A percentile compares a stretch with the other conserved stretches of the same genome.
These are phyloP conservation scores for Naganishia sp. DNA, from an alignment of 1,284 basidiomycete species.

Conservation along the genomic window DNA sequence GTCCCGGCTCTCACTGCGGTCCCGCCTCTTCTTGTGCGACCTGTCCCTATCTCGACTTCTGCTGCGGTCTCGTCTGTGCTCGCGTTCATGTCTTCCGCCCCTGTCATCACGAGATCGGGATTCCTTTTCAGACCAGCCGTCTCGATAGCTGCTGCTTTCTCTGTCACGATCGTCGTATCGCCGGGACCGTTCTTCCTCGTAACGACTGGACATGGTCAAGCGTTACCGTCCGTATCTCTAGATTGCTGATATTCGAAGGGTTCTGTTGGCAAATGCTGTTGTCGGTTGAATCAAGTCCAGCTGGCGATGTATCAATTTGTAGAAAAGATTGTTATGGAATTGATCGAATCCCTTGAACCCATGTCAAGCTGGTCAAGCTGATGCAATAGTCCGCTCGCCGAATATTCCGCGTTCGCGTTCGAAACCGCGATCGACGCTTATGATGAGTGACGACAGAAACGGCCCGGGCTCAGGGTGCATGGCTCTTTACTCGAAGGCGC, in stretches of 20 bases:
- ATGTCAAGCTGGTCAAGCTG: background rate
- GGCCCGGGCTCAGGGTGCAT: too few relatives aligned
- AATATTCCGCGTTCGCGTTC: too few relatives aligned
- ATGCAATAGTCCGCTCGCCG: background rate
- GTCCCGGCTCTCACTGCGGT: constrained; percentile 39
- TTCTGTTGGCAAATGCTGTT: too few relatives aligned
- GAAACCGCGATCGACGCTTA: too few relatives aligned
- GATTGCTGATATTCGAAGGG: too few relatives aligned
- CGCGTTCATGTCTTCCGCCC: constrained; percentile 23
- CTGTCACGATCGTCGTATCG: constrained; percentile 30
- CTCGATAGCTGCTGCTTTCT: constrained; percentile 7
- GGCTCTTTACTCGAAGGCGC: too few relatives aligned
- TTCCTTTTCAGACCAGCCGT: constrained; percentile 27
- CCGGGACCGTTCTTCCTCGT: constrained; percentile 15
- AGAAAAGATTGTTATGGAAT: too few relatives aligned
- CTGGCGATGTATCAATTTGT: background rate
- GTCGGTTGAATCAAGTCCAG: background rate
- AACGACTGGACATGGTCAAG: constrained; percentile 15
- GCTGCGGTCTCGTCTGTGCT: constrained; percentile 41
- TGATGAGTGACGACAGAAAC: background rate
- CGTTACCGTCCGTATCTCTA: background rate
- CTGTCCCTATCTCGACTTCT: constrained; percentile 38
- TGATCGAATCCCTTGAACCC: too few relatives aligned
- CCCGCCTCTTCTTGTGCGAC: constrained; percentile 37
- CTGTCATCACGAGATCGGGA: constrained; percentile 32